phyloP scores from a whole-genome alignment of 2,329 filamentous ascomycete species.

The Cadophora sp. region DNA sequence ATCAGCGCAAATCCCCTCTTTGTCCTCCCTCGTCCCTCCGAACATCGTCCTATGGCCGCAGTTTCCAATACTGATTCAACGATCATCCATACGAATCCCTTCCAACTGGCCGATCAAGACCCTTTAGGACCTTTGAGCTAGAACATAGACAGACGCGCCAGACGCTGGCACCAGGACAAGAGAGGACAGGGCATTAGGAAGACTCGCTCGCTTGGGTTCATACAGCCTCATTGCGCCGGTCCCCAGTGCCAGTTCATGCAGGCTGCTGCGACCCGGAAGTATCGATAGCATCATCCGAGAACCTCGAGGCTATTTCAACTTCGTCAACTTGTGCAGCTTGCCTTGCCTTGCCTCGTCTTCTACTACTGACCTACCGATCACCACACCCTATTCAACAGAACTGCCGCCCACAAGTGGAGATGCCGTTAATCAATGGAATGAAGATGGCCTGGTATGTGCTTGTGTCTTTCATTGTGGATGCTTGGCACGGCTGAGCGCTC shows the following conservation, averaged over 20 bases:
- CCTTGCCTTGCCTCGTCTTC: constrained; percentile 18
- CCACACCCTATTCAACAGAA: constrained; percentile 23
- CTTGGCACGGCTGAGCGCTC: constrained; percentile 23
- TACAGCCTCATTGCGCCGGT: constrained; percentile 23
- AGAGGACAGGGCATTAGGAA: constrained; percentile 1
- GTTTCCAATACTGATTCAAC: constrained; percentile 21
- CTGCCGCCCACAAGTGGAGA: constrained; percentile 44
- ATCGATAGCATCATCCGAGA: constrained; percentile 26
- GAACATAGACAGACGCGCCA: constrained; percentile 28
- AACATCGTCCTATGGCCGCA: constrained; percentile 25
- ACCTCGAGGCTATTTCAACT: constrained; percentile 36
- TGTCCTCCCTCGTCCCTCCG: constrained; percentile 13
- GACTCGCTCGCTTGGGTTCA: constrained; percentile 6
- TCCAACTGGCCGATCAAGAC: constrained; percentile 24
- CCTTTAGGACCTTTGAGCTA: constrained; percentile 19
- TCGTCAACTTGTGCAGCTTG: constrained; percentile 25
- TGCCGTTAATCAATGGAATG: constrained; percentile 73
- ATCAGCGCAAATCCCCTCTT: constrained; percentile 38
- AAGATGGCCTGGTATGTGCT: constrained; percentile 75
- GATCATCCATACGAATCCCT: constrained; percentile 22
- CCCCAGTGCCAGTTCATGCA: constrained; percentile 29
- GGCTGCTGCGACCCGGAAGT: constrained; percentile 19
- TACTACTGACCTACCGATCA: constrained; percentile 27
- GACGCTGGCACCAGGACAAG: constrained; percentile 18
- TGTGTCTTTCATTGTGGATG: constrained; percentile 16